These are phyloP conservation scores for Russula abietina DNA, from an alignment of 768 basidiomycete species.

Conservation along the genomic window DNA sequence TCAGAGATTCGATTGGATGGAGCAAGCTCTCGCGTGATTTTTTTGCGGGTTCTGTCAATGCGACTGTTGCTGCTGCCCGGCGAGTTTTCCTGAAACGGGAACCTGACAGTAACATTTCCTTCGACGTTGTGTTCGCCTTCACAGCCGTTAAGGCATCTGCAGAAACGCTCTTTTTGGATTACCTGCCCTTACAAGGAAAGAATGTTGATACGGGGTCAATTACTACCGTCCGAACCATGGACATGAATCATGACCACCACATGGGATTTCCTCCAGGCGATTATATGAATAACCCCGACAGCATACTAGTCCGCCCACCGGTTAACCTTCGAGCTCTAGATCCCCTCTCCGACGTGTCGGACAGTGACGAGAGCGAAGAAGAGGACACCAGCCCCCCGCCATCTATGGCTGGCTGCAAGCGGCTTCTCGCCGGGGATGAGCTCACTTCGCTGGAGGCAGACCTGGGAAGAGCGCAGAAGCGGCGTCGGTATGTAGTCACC, in stretches of 20 bases:
- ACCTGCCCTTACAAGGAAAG: background rate
- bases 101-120: conserved; percentile 1
- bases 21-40: conserved; percentile 12
- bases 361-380: background rate
- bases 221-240: background rate
- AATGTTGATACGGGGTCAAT: too few relatives aligned
- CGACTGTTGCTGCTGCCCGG: conserved; percentile 30
- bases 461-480: conserved; percentile 1
- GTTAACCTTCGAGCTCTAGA: background rate
- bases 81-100: conserved; percentile 26
- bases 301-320: background rate
- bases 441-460: background rate
- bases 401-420: conserved; percentile 17
- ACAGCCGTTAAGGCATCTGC: conserved; percentile 29
- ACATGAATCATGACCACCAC: background rate
- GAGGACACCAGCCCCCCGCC: conserved; percentile 19
- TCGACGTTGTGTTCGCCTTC: conserved; percentile 26
- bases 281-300: background rate
- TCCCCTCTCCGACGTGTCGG: background rate
- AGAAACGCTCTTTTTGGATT: conserved; percentile 30
- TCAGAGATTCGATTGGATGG: conserved; percentile 26
- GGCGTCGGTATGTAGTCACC: conserved; percentile 1
- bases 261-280: background rate
- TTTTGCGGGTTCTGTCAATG: conserved; percentile 27
- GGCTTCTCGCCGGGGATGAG: background rate